These are phyloP conservation scores for Lobulomyces angularis DNA, from an alignment of 192 early-diverging fungal species.

Conservation along the genomic window DNA sequence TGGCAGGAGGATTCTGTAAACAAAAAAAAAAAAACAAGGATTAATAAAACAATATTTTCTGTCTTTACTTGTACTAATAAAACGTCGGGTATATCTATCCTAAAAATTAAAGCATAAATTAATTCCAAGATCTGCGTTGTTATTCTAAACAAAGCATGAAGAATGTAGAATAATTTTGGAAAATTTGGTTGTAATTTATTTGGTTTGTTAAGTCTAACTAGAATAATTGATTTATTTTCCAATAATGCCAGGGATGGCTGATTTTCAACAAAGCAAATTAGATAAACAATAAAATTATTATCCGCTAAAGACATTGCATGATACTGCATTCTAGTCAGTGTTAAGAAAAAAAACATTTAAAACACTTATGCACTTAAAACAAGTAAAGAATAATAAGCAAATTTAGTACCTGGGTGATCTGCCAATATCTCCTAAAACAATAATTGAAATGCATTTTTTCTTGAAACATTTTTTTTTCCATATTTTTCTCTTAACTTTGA, in stretches of 20 bases:
- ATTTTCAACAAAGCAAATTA: conserved; percentile 70
- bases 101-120: conserved; percentile 51
- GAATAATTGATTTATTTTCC: conserved; percentile 4
- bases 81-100: conserved; percentile 56
- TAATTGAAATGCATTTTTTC: conserved; percentile 11
- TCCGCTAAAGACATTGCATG: conserved; percentile 69
- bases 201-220: conserved; percentile 12
- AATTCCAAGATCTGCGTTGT: conserved; percentile 44
- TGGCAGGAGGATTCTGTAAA: conserved; percentile 80
- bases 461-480: too few species aligned
- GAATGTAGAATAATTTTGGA: conserved; percentile 46
- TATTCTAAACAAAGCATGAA: conserved; percentile 57
- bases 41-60: background rate
- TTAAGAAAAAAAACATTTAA: too few species aligned
- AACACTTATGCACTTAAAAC: too few species aligned
- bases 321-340: conserved; percentile 89
- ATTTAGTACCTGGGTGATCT: conserved; percentile 74
- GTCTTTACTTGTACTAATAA: background rate
- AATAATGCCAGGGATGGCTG: background rate
- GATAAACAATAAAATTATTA: conserved; percentile 56
- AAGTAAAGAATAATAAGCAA: too few species aligned
- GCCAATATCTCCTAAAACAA: conserved; percentile 77
- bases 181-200: conserved; percentile 33
- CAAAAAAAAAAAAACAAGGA: background rate
- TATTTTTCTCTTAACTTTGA: too few species aligned